phyloP scores from a whole-genome alignment of 83 land plant genomes.

The Picea mariana region DNA sequence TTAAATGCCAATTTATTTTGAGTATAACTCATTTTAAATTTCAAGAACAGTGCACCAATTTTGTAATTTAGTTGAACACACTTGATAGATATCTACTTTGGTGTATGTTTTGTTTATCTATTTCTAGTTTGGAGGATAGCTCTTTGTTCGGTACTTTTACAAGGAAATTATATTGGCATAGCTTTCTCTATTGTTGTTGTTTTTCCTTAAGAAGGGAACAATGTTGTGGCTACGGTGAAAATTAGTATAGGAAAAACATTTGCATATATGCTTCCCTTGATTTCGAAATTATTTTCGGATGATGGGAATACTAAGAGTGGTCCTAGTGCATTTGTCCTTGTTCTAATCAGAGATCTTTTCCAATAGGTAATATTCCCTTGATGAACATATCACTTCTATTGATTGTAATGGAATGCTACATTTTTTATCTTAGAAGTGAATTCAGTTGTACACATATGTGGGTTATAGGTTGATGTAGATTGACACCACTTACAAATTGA shows the following conservation, averaged over 20 bases:
- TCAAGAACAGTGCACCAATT: background rate
- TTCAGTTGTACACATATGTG: background rate
- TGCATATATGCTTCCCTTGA: slow-evolving; percentile 86
- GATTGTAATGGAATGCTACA: background rate
- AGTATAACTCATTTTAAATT: too few relatives aligned
- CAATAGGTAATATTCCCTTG: slow-evolving; percentile 61
- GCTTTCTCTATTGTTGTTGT: background rate
- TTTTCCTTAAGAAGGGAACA: slow-evolving; percentile 74
- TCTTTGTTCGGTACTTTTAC: background rate
- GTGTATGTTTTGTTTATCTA: background rate
- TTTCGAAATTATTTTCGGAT: slow-evolving; percentile 65
- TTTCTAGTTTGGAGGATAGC: background rate
- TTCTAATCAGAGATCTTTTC: slow-evolving; percentile 92
- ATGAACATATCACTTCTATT: background rate
- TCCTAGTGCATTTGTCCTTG: slow-evolving; percentile 76
- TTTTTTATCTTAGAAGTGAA: background rate
- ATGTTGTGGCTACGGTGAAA: slow-evolving; percentile 89
- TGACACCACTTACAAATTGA: too few relatives aligned
- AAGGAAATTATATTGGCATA: background rate
- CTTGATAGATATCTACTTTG: background rate
- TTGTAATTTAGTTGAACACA: background rate
- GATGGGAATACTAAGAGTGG: slow-evolving; percentile 26
- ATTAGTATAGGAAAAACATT: slow-evolving; percentile 96
- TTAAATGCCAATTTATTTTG: too few relatives aligned
- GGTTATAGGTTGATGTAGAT: background rate